Base-by-base conservation (phyloP, 495 filamentous ascomycete genomes). In the Pyronema omphalodes region DNA sequence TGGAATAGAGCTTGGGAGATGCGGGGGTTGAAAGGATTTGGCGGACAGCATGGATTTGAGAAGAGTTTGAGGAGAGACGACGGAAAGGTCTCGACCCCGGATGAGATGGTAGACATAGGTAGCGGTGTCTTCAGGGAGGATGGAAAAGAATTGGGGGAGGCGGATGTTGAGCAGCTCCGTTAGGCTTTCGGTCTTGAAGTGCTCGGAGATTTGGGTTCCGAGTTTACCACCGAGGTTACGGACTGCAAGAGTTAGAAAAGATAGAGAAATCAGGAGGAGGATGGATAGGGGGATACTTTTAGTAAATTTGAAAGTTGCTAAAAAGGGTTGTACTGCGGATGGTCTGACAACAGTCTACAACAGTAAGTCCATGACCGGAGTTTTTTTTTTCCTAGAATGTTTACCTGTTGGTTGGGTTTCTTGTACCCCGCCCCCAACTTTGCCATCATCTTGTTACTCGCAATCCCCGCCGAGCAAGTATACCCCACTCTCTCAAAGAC, bases 11-110 rank as follows among this genome's bases (percentile, higher is more conserved):
- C 73, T 80, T 0, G 91, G 91, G 1, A 54, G 41, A 3, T 14
- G 19, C 1, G 39, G 39, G 3, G 19, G 9, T 6, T 87, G 76
- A 59, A 98, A 98, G 0, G 87, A 91, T 63, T 98, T 98, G 44
- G 91, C 88, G 1, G 86, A 93, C n/a, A 95, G 75, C 91, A 98
- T 98, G 17, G 83, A 88, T 63, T 96, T 95, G 66, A 94, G 93
- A 60, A 88, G 83, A 9, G 87, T 94, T 55, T 91, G 77, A 37
- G 88, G 74, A 60, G 86, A 94, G 59, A 96, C 87, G 68, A 94
- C 87, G 62, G 82, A 93, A 40, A 69, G 67, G 65, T 98, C 91
- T 50, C 86, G 79, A 0, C 91, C 91, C 0, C 93, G 80, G 43
- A 95, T 80, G 15, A 82, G 80, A 51, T 83, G 75, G 39, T 93